These are phyloP conservation scores for Porphyra umbilicalis DNA, from an alignment of 31 red algal genomes.

Conservation along the genomic window DNA sequence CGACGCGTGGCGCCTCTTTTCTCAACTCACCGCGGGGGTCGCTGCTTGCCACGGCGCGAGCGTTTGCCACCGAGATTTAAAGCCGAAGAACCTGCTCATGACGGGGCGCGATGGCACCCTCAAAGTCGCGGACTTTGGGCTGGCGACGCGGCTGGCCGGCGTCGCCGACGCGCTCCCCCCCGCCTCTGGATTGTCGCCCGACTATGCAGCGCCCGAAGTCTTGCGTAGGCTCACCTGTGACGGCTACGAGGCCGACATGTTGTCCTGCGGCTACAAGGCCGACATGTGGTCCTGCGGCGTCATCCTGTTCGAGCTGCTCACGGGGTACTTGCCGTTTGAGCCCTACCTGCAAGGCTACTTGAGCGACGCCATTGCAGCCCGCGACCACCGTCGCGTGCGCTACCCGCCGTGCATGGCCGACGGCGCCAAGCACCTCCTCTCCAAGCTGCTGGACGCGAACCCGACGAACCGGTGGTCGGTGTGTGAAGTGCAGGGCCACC, in stretches of 20 bases:
- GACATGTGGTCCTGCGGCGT: slow-evolving; percentile 98
- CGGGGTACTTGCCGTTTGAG: slow-evolving; percentile 85
- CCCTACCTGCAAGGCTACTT: too few species aligned
- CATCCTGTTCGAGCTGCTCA: slow-evolving; percentile 96
- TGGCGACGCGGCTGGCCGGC: slow-evolving; percentile 47
- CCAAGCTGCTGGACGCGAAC: too few species aligned
- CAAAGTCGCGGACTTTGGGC: slow-evolving; percentile 87
- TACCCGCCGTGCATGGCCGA: too few species aligned
- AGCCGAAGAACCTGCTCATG: slow-evolving; percentile 91
- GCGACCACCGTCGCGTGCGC: too few species aligned
- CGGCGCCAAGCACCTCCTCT: too few species aligned
- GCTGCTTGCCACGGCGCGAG: slow-evolving; percentile 86
- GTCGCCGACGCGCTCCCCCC: slow-evolving; percentile 63
- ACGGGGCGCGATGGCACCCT: slow-evolving; percentile 35
- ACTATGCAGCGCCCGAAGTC: slow-evolving; percentile 95
- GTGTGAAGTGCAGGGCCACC: too few species aligned
- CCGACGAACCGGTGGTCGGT: too few species aligned
- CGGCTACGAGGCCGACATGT: slow-evolving; percentile 88
- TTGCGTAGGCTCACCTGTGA: slow-evolving; percentile 94
- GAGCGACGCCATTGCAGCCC: too few species aligned
- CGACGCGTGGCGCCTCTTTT: slow-evolving; percentile 81
- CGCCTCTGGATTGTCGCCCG: slow-evolving; percentile 77
- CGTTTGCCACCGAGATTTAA: slow-evolving; percentile 95
- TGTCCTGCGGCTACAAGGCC: slow-evolving; percentile 73
- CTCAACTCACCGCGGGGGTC: slow-evolving; percentile 87